Base-by-base conservation (phyloP, 495 filamentous ascomycete species). In the Penicillium subrubescens region DNA sequence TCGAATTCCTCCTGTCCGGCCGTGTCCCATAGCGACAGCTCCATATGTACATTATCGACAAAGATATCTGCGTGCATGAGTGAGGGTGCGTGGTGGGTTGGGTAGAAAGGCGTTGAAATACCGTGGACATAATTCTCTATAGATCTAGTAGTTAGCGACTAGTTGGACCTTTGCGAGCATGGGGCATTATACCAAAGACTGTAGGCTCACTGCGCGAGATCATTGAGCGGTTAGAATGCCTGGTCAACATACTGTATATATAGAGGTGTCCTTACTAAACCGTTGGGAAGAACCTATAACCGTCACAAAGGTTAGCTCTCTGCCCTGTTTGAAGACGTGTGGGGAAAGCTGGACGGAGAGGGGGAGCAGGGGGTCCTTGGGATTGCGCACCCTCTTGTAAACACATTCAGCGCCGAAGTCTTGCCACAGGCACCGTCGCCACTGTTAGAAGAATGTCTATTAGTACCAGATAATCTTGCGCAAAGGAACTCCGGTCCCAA, bases 1-100 rank as follows among this genome's bases (percentile, higher is more conserved):
- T 99, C 95, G 80, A 98, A 99, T 87, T 99, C 95, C 82, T 99
- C 95, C 81, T 99, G 95, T 17, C 95, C 95, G 33, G 95, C 95
- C 0, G 95, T 99, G 79, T 99, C 95, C 95, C 95, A 99, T 62
- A 99, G 84, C 51, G 93, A 97, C 61, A 99, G 84, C 77, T 99
- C 95, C 76, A 99, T 96, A 78, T 98, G 95, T 57, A 90, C 89
- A 76, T 88, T 91, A 74, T 99, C 95, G 76, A 99, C 95, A 78
- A 95, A 99, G 73, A 99, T 96, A 79, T 99, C 95, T 96, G 56
- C 61, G 68, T 60, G 59, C 43, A 61, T 72, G 53, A 74, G 69
- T 63, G 3, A 37, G 31, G 15, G 3, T 14, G 31, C 5, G 14
- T 3, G 51, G 31, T 17, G 8, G 19, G 11, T 54, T 8, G 21